These are phyloP conservation scores for Collybia sordida DNA, from an alignment of 768 basidiomycete genomes.

Conservation along the genomic window DNA sequence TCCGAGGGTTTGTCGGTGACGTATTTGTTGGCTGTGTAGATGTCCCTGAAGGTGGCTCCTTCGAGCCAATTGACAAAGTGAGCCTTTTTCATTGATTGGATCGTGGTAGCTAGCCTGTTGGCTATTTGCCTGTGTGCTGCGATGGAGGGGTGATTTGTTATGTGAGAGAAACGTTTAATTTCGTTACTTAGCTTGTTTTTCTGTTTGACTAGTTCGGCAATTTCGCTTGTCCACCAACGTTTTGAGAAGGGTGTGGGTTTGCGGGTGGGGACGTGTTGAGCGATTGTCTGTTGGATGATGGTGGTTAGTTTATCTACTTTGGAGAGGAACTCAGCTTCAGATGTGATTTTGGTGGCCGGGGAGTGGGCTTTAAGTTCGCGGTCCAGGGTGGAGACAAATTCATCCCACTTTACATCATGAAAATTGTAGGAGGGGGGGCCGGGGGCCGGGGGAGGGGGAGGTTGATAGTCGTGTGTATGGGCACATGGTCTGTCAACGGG, in stretches of 20 bases:
- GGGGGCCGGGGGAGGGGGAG: background rate
- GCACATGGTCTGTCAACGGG: background rate
- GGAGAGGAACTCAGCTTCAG: conserved; percentile 1
- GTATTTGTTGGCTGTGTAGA: conserved; percentile 5
- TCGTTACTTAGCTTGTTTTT: background rate
- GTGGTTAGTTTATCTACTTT: conserved; percentile 1
- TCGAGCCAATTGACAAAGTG: background rate
- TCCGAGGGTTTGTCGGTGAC: conserved; percentile 1
- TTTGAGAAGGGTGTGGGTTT: conserved; percentile 15
- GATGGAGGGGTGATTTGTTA: background rate
- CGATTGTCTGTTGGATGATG: conserved; percentile 8
- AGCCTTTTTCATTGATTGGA: background rate
- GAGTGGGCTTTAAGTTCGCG: background rate
- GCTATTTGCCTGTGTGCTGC: background rate
- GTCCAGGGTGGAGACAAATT: conserved; percentile 13
- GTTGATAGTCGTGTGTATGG: background rate
- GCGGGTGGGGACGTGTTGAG: background rate
- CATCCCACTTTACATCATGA: too few species aligned
- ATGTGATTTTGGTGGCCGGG: background rate
- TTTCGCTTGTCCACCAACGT: conserved; percentile 19
- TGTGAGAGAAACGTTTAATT: background rate
- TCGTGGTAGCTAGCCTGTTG: background rate
- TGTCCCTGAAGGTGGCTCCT: background rate
- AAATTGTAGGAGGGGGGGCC: background rate
- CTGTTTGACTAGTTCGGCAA: background rate